phyloP scores from a whole-genome alignment of 1,284 basidiomycete genomes.

The Bjerkandera adusta region DNA sequence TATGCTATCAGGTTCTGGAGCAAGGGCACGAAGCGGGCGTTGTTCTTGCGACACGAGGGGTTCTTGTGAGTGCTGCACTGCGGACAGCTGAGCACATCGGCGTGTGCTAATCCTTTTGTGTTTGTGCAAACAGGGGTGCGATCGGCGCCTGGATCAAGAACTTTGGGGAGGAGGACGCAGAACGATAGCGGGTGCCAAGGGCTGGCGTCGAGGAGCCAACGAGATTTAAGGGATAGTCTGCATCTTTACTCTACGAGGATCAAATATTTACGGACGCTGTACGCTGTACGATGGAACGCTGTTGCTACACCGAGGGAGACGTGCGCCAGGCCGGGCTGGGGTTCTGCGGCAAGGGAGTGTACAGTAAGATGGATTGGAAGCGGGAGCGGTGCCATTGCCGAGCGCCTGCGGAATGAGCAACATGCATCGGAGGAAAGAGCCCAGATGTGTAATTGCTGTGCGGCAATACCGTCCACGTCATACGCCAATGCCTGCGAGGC shows the following conservation, averaged over 20 bases:
- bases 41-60: slow-evolving; percentile 97
- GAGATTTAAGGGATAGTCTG: too few species aligned
- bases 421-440: neutral
- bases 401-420: neutral
- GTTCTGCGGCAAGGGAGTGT: too few species aligned
- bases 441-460: slow-evolving; percentile 3
- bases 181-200: neutral
- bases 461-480: slow-evolving; percentile 10
- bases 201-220: neutral
- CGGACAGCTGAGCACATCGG: neutral
- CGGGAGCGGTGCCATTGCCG: too few species aligned
- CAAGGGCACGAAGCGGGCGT: slow-evolving; percentile 94
- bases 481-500: neutral
- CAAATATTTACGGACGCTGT: slow-evolving; percentile 11
- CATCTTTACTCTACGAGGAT: too few species aligned
- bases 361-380: too few species aligned
- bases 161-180: slow-evolving; percentile 41
- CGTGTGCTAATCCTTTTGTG: neutral
- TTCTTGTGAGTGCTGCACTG: slow-evolving; percentile 74
- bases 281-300: slow-evolving; percentile 5
- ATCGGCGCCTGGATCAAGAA: slow-evolving; percentile 98
- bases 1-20: slow-evolving; percentile 99
- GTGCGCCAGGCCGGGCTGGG: too few species aligned
- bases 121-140: slow-evolving; percentile 56
- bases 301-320: too few species aligned